These are phyloP conservation scores for Botryotinia narcissicola DNA, from an alignment of 2,329 filamentous ascomycete species.

Conservation along the genomic window DNA sequence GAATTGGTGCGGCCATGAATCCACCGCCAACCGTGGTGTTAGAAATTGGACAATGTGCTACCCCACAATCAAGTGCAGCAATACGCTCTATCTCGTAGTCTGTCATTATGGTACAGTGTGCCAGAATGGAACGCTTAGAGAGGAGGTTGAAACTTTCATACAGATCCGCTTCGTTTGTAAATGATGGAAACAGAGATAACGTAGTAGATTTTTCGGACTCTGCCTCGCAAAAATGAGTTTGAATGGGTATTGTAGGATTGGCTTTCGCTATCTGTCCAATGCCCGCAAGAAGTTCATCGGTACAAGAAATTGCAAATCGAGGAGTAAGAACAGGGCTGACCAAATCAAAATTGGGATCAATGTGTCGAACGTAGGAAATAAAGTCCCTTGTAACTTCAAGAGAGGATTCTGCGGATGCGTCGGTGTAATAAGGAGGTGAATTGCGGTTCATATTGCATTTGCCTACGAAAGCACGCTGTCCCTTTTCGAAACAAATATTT, in stretches of 20 bases:
- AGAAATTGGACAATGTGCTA: constrained; percentile 63
- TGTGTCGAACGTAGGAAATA: constrained; percentile 41
- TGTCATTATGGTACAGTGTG: constrained; percentile 63
- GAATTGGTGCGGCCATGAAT: constrained; percentile 60
- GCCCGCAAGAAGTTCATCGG: constrained; percentile 50
- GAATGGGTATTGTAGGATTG: constrained; percentile 53
- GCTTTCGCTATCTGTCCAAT: constrained; percentile 52
- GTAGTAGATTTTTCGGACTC: constrained; percentile 58
- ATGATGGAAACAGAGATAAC: constrained; percentile 53
- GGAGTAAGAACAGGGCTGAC: constrained; percentile 51
- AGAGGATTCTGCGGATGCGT: constrained; percentile 43
- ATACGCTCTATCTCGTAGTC: constrained; percentile 54
- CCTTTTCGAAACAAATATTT: constrained; percentile 70
- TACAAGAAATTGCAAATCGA: constrained; percentile 46
- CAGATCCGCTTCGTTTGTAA: constrained; percentile 56
- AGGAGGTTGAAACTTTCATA: constrained; percentile 57
- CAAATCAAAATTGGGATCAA: constrained; percentile 47
- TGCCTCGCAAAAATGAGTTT: constrained; percentile 68
- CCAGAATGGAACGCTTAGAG: constrained; percentile 56
- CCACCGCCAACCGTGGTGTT: constrained; percentile 63
- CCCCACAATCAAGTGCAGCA: constrained; percentile 50
- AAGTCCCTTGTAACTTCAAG: constrained; percentile 23
- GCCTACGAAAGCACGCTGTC: constrained; percentile 85
- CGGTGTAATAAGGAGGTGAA: constrained; percentile 56
- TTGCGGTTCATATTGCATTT: constrained; percentile 69